phyloP scores from a whole-genome alignment of 768 basidiomycete species.

The Termitomyces heimii region DNA sequence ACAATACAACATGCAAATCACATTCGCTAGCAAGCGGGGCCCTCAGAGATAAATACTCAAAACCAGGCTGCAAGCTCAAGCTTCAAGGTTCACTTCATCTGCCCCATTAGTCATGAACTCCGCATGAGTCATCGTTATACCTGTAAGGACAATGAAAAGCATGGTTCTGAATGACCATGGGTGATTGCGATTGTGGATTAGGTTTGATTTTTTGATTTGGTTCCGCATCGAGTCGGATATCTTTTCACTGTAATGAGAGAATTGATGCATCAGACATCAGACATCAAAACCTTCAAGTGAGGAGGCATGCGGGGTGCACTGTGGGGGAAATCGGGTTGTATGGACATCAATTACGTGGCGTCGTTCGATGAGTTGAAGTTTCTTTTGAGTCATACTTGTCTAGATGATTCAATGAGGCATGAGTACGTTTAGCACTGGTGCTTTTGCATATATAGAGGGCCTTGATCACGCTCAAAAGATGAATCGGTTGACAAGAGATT shows the following conservation, averaged over 20 bases:
- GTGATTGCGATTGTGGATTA: not conserved
- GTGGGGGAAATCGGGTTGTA: not conserved
- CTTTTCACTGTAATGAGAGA: not conserved
- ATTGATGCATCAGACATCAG: not conserved
- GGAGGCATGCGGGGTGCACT: not conserved
- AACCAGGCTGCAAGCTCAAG: too few relatives aligned
- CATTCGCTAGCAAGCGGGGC: too few relatives aligned
- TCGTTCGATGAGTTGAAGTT: not conserved
- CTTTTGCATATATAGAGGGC: not conserved
- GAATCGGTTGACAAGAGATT: not conserved
- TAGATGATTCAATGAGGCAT: not conserved
- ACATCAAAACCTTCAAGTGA: not conserved
- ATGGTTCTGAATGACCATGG: not conserved
- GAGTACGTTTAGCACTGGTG: not conserved
- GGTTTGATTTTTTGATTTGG: not conserved
- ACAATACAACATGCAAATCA: not conserved
- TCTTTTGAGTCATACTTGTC: not conserved
- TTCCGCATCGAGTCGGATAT: not conserved
- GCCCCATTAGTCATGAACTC: too few relatives aligned
- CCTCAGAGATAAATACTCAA: too few relatives aligned
- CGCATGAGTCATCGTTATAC: too few relatives aligned
- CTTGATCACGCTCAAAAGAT: not conserved
- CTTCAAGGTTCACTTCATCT: too few relatives aligned
- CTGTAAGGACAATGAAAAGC: too few relatives aligned
- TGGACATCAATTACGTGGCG: not conserved